These are phyloP conservation scores for Gymnopilus junonius DNA, from an alignment of 768 basidiomycete species.

Conservation along the genomic window DNA sequence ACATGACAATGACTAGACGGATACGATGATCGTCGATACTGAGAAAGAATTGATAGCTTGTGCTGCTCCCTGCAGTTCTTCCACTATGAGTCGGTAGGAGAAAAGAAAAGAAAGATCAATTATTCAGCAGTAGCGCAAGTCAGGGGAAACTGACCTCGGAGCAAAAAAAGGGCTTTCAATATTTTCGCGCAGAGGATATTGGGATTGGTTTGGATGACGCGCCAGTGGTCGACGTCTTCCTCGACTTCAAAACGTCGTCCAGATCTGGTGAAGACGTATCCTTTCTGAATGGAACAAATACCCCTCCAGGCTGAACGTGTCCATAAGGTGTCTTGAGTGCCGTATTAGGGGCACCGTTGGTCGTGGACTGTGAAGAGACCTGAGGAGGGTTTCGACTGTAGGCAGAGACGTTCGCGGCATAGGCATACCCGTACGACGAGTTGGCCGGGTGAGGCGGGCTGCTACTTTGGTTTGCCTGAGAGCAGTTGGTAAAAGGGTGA, in stretches of 20 bases:
- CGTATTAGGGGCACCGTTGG: neutral
- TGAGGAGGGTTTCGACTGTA: neutral
- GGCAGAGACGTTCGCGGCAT: conserved; percentile 11
- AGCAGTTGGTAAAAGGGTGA: conserved; percentile 36
- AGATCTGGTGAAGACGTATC: conserved; percentile 24
- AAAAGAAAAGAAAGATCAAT: neutral
- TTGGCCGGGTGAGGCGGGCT: neutral
- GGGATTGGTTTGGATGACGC: conserved; percentile 8
- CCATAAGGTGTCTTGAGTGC: conserved; percentile 10
- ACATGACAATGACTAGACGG: neutral
- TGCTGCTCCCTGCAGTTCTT: neutral
- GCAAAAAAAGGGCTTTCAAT: neutral
- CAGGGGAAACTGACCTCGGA: neutral
- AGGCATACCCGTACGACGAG: conserved; percentile 15
- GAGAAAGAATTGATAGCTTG: neutral
- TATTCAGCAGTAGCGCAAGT: neutral
- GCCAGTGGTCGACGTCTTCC: conserved; percentile 11
- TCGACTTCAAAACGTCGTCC: conserved; percentile 20
- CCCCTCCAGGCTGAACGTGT: conserved; percentile 6
- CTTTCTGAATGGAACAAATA: conserved; percentile 22
- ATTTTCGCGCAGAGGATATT: neutral
- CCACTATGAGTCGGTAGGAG: neutral
- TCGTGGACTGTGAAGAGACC: conserved; percentile 2
- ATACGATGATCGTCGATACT: neutral
- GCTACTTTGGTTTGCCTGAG: conserved; percentile 19